Base-by-base conservation (phyloP, 2,329 filamentous ascomycete genomes). In the Cladorrhinum sp. region DNA sequence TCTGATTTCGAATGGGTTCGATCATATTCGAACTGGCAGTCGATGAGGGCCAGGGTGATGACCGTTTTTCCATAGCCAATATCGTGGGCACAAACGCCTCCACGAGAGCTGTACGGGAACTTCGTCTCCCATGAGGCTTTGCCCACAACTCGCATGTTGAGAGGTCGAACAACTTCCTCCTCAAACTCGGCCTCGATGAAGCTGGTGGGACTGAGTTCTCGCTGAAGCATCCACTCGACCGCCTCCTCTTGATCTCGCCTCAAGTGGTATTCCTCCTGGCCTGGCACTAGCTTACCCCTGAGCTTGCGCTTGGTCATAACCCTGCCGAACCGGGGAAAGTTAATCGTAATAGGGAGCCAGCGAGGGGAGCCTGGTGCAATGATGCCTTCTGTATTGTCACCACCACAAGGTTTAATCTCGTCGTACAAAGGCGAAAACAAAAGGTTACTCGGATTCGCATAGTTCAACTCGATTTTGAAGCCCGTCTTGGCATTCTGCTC, bases 11-110 rank as follows among this genome's bases (percentile, higher is more conserved):
- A 73, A 0, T 60, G 13, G 0, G 2, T n/a, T 1, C 52, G 22
- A 52, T 74, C 71, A 16, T 68, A 69, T 0, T 59, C 1, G 4
- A 62, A 48, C 55, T 72, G 71, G 7, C 59, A 61, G 23, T 74
- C 71, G 7, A 78, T 69, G 3, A 78, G 67, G 1, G 72, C 76
- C 12, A 79, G 70, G 5, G 68, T 73, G 24, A 78, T 67, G 3
- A 78, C 70, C 0, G 78, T 80, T 66, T 80, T 80, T 1, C 78
- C 77, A 56, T 75, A 79, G 16, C 78, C 78, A 13, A 79, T 75
- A 25, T 78, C 72, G 49, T 79, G 77, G 1, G 77, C 77, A 6
- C 78, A 67, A 8, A 79, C 70, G 25, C 77, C 78, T 12, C 78
- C 77, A 2, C 67, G 68, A 36, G 65, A 51, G 68, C 65, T 60